Evolutionary conservation across 306 rosid genomes (phyloP).

Genomic region (Abrus precatorius): DNA sequence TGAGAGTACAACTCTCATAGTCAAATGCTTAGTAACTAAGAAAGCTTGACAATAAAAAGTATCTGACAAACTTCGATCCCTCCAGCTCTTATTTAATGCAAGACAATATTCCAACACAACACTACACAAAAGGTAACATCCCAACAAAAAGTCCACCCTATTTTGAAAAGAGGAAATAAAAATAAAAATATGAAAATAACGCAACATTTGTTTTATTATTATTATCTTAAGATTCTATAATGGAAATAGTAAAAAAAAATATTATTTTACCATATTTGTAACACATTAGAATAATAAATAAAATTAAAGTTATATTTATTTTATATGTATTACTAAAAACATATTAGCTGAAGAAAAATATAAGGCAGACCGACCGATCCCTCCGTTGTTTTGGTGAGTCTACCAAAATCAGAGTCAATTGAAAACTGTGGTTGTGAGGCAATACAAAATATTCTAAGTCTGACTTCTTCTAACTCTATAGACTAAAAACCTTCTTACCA

Average conservation of each 20-base stretch:
- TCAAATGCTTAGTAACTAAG: constrained; percentile 11
- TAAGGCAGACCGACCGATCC: neutral
- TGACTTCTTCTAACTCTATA: no score
- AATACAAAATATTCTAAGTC: no score
- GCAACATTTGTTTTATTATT: neutral
- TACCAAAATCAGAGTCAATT: neutral
- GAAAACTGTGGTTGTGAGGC: neutral
- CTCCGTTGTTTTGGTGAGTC: neutral
- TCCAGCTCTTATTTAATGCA: neutral
- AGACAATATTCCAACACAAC: neutral
- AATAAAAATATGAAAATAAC: neutral
- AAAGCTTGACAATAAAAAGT: neutral
- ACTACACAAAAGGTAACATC: neutral
- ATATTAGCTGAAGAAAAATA: neutral
- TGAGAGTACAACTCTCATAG: neutral
- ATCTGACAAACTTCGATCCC: neutral
- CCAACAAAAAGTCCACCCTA: neutral
- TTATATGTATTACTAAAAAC: neutral
- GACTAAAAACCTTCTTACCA: no score
- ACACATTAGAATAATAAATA: neutral
- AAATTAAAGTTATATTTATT: neutral
- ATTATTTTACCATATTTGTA: neutral
- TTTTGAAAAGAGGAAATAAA: neutral
- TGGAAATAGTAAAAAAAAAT: neutral
- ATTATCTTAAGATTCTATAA: neutral